Percentiles rank a stretch among this genome's conserved stretches.
Conservation (phyloP, 176 grass and related monocot species). For the Pontederia crassipes region DNA sequence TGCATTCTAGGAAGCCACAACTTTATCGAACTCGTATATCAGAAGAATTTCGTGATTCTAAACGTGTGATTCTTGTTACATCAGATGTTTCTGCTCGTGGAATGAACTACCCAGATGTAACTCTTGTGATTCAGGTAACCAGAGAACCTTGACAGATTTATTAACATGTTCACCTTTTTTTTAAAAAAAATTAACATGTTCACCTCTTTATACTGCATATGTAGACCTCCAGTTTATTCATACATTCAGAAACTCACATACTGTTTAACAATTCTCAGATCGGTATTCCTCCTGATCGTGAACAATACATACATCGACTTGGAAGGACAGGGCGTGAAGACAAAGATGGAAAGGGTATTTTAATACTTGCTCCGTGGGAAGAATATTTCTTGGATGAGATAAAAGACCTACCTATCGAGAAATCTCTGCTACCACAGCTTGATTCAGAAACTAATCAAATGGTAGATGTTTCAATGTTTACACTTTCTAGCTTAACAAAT, state of each 20-base stretch:
- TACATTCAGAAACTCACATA: slow-evolving; percentile 9
- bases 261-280: slow-evolving; percentile 29
- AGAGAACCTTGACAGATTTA: slow-evolving; percentile 4
- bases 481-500: no score
- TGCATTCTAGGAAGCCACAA: slow-evolving; percentile 93
- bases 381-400: slow-evolving; percentile 86
- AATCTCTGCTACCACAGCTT: slow-evolving; percentile 37
- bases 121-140: slow-evolving; percentile 76
- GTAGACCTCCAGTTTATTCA: neutral
- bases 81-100: slow-evolving; percentile 81
- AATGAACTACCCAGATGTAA: slow-evolving; percentile 90
- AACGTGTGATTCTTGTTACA: slow-evolving; percentile 67
- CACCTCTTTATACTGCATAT: no score
- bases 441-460: slow-evolving; percentile 54
- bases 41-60: slow-evolving; percentile 71
- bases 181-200: no score
- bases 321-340: slow-evolving; percentile 78
- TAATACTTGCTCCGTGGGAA: slow-evolving; percentile 83
- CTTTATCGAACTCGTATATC: slow-evolving; percentile 77
- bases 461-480: slow-evolving; percentile 17
- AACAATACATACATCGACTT: slow-evolving; percentile 87
- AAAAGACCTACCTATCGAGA: slow-evolving; percentile 63
- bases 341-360: slow-evolving; percentile 73
- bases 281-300: slow-evolving; percentile 78
- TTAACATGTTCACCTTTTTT: neutral